These are phyloP conservation scores for Candida hispaniensis DNA, from an alignment of 805 yeast species.

Conservation along the genomic window DNA sequence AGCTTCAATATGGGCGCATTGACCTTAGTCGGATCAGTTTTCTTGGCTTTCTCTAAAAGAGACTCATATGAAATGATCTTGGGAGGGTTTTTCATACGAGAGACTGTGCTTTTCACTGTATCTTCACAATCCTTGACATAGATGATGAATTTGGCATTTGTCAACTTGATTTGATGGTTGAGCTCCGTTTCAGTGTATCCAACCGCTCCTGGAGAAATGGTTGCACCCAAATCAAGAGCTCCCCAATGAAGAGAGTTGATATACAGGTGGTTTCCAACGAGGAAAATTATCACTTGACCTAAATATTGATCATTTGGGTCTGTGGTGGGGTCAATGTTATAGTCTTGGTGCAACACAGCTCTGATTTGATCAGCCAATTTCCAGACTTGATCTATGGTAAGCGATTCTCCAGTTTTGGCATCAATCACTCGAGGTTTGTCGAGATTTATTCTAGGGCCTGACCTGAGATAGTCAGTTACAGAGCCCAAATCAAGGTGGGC, in stretches of 20 bases:
- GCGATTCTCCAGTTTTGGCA: slow-evolving; percentile 5
- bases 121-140: slow-evolving; percentile 1
- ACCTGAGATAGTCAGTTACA: slow-evolving; percentile 5
- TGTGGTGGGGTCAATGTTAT: slow-evolving; percentile 4
- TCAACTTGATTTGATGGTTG: slow-evolving; percentile 10
- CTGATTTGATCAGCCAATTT: slow-evolving; percentile 6
- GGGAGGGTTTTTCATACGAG: slow-evolving; percentile 2
- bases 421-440: slow-evolving; percentile 9
- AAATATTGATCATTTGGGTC: slow-evolving; percentile 2
- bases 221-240: slow-evolving; percentile 9
- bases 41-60: slow-evolving; percentile 10
- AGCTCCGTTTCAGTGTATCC: slow-evolving; percentile 14
- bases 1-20: no score
- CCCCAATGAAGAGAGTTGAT: slow-evolving; percentile 12
- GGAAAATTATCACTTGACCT: slow-evolving; percentile 9
- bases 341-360: slow-evolving; percentile 4
- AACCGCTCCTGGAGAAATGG: slow-evolving; percentile 11
- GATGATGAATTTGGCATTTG: slow-evolving; percentile 4
- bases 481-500: no score
- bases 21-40: no score
- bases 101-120: slow-evolving; percentile 2
- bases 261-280: slow-evolving; percentile 11
- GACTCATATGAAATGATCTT: slow-evolving; percentile 9
- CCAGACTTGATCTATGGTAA: slow-evolving; percentile 13
- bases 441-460: no score